phyloP scores from a whole-genome alignment of 192 early-diverging fungal species.

The Rhizoclosmatium sp. region DNA sequence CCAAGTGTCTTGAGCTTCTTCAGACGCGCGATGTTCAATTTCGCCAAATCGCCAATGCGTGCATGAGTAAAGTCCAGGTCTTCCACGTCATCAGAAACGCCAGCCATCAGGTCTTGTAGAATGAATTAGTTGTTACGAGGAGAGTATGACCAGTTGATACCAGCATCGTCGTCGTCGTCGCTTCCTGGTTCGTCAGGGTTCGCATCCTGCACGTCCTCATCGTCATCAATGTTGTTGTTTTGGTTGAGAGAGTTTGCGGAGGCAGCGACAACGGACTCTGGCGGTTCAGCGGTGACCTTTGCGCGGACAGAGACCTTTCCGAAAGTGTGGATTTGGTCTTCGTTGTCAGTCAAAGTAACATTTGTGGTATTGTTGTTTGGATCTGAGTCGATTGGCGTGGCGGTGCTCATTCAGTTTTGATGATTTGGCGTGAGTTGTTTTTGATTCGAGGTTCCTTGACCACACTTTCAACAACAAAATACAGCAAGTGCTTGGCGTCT shows the following conservation, averaged over 20 bases:
- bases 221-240: not conserved
- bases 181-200: not conserved
- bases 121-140: not conserved
- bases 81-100: constrained; percentile 44
- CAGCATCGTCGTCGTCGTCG: constrained; percentile 2
- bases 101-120: constrained; percentile 3
- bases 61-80: constrained; percentile 76
- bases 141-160: not conserved
- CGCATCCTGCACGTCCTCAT: not conserved
- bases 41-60: constrained; percentile 62
- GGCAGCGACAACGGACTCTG: not conserved
- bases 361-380: not conserved
- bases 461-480: too few relatives aligned
- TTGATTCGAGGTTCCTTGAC: too few relatives aligned
- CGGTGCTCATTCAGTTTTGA: not conserved
- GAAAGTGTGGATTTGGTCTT: constrained; percentile 15
- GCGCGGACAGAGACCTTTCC: constrained; percentile 19
- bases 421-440: not conserved
- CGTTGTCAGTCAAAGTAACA: not conserved
- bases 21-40: constrained; percentile 67
- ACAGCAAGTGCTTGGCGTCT: too few relatives aligned
- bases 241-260: not conserved
- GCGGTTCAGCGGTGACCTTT: not conserved
- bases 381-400: too few relatives aligned
- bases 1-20: constrained; percentile 73